Conservation (phyloP, 345 rosid species). For the Raphanus sativus region DNA sequence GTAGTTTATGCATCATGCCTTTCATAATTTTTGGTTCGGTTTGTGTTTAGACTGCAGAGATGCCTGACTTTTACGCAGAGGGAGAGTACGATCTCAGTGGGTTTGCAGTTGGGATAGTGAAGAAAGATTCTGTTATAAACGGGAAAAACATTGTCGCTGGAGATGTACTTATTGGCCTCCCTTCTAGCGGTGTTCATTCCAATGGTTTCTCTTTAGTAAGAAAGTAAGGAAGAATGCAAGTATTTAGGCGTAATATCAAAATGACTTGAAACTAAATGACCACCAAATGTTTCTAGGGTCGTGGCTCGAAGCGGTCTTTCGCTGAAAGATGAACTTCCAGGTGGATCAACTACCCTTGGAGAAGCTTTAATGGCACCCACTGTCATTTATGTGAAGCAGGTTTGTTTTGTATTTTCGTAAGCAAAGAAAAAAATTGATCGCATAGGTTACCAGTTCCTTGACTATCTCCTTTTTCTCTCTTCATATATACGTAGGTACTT, state of each 20-base stretch:
- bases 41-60: slow-evolving; percentile 77
- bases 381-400: slow-evolving; percentile 87
- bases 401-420: slow-evolving; percentile 19
- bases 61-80: slow-evolving; percentile 84
- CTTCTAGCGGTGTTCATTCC: slow-evolving; percentile 93
- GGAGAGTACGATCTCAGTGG: slow-evolving; percentile 95
- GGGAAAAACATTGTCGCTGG: slow-evolving; percentile 79
- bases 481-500: slow-evolving; percentile 50
- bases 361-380: slow-evolving; percentile 97
- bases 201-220: slow-evolving; percentile 94
- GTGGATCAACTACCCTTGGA: slow-evolving; percentile 58
- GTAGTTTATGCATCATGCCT: background rate
- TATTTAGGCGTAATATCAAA: background rate
- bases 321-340: slow-evolving; percentile 68
- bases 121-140: slow-evolving; percentile 73
- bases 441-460: background rate
- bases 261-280: background rate
- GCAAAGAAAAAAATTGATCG: background rate
- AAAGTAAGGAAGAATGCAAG: slow-evolving; percentile 44
- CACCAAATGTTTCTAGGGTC: slow-evolving; percentile 49
- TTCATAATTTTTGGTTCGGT: background rate
- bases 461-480: background rate
- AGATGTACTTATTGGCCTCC: slow-evolving; percentile 81
- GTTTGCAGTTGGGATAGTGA: slow-evolving; percentile 86
- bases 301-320: slow-evolving; percentile 65